A percentile compares a stretch with the other conserved stretches of the same genome.
Conservation (phyloP, 2,329 filamentous ascomycete genomes). For the Calonectria hongkongensis region DNA sequence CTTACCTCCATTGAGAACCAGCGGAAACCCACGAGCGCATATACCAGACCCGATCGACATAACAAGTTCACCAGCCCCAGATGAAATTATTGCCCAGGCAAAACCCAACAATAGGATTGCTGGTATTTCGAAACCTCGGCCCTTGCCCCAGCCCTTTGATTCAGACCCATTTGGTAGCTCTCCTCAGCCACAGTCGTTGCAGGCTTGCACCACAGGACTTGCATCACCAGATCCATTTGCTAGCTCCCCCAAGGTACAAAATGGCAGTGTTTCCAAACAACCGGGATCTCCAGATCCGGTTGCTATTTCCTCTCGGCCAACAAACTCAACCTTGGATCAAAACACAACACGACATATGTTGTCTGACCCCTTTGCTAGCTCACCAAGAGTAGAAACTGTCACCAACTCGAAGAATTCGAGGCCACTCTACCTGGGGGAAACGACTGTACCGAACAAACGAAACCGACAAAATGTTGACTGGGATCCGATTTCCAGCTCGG, state of each 20-base stretch:
- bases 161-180: constrained; percentile 62
- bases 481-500: constrained; percentile 74
- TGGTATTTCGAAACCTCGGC: background rate
- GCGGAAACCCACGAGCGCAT: background rate
- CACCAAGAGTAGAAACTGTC: constrained; percentile 40
- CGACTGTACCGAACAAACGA: constrained; percentile 26
- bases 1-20: background rate
- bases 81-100: background rate
- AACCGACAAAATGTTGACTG: constrained; percentile 56
- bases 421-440: constrained; percentile 30
- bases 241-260: constrained; percentile 40
- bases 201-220: background rate
- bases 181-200: constrained; percentile 43
- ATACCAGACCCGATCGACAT: constrained; percentile 59
- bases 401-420: constrained; percentile 41
- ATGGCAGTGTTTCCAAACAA: background rate
- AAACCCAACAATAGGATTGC: background rate
- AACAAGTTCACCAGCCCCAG: constrained; percentile 59
- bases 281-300: constrained; percentile 43
- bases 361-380: constrained; percentile 22
- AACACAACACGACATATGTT: background rate
- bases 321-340: background rate
- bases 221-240: constrained; percentile 50
- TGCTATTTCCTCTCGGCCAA: constrained; percentile 41
- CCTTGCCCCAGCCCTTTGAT: constrained; percentile 23